Conservation (phyloP, 83 land plant species). For the Isoetes engelmannii region DNA sequence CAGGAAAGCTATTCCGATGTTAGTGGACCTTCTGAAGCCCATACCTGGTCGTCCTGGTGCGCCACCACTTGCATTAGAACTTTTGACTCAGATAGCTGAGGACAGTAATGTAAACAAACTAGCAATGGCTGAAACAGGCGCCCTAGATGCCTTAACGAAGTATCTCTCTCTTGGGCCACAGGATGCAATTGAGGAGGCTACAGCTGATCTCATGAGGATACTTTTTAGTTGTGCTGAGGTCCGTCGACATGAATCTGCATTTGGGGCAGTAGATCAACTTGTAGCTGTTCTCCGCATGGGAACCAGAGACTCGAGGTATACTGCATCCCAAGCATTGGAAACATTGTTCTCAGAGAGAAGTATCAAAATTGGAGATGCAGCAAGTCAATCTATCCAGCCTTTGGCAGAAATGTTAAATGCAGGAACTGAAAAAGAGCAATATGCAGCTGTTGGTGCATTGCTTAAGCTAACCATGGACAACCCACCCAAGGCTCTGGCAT, state of each 20-base stretch:
- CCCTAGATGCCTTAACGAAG: constrained; percentile 65
- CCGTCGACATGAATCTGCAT: constrained; percentile 50
- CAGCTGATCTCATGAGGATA: constrained; percentile 51
- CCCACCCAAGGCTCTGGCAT: constrained; percentile 39
- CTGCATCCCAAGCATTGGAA: constrained; percentile 60
- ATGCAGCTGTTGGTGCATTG: constrained; percentile 60
- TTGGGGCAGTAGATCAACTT: constrained; percentile 61
- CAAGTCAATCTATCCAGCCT: constrained; percentile 65
- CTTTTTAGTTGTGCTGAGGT: constrained; percentile 58
- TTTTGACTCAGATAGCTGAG: constrained; percentile 58
- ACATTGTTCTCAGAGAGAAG: constrained; percentile 58
- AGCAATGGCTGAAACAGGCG: constrained; percentile 78
- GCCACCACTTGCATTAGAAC: constrained; percentile 48
- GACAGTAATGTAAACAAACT: constrained; percentile 57
- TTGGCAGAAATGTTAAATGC: constrained; percentile 64
- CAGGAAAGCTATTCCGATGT: constrained; percentile 59
- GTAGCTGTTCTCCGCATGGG: constrained; percentile 74
- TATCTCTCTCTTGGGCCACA: constrained; percentile 77
- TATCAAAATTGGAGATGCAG: constrained; percentile 48
- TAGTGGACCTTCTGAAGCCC: constrained; percentile 75
- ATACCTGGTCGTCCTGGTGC: constrained; percentile 83
- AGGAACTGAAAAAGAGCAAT: constrained; percentile 62
- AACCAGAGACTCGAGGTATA: constrained; percentile 53
- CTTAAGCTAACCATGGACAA: constrained; percentile 42
- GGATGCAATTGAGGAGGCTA: constrained; percentile 55